Percentiles rank a stretch among this genome's conserved stretches.
phyloP scores from a whole-genome alignment of 768 basidiomycete genomes.

The Agrocybe pediades region DNA sequence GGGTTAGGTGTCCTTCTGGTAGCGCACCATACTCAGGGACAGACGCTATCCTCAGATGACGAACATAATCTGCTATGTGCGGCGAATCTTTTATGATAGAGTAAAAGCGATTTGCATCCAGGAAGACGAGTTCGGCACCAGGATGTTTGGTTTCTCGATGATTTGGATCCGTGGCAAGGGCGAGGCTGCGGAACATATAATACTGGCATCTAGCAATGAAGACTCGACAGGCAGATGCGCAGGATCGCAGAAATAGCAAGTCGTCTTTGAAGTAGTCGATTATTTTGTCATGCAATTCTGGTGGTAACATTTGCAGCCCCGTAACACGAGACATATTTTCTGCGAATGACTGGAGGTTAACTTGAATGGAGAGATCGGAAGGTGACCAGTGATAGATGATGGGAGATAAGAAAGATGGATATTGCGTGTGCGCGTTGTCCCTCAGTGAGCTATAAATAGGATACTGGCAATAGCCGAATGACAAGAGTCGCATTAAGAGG shows the following conservation, averaged over 20 bases:
- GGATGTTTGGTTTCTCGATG: not conserved
- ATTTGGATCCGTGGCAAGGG: not conserved
- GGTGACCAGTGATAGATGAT: no score
- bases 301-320: not conserved
- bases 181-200: conserved; percentile 3
- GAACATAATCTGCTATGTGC: not conserved
- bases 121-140: not conserved
- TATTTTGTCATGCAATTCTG: conserved; percentile 6
- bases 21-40: no score
- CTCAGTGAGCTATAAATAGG: no score
- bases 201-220: conserved; percentile 3
- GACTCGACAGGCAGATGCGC: conserved; percentile 6
- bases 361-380: no score
- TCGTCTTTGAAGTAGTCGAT: conserved; percentile 4
- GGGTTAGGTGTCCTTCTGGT: not conserved
- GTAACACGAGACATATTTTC: no score
- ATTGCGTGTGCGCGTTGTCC: no score
- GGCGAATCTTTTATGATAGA: not conserved
- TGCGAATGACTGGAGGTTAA: not conserved
- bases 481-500: no score
- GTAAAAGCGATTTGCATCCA: no score
- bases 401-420: no score
- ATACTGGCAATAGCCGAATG: no score
- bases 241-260: conserved; percentile 5
- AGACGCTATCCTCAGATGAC: not conserved